Conservation (phyloP, 2,329 filamentous ascomycete species). For the Pseudomassariella vexata region DNA sequence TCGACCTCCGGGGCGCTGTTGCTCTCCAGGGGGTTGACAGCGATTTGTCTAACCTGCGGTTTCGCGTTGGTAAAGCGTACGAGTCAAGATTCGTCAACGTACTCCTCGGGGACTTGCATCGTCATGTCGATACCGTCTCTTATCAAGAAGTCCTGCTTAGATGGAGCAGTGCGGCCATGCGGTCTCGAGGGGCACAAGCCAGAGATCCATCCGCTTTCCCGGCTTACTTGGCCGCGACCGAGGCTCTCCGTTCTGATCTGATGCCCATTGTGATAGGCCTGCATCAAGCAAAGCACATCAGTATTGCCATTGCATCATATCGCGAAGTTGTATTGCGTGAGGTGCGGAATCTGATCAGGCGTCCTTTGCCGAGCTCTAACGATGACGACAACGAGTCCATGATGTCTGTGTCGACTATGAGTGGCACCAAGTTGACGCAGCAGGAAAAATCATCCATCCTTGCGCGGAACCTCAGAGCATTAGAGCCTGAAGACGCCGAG, state of each 20-base stretch:
- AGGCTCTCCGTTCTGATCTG: conserved; percentile 65
- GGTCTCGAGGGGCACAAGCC: conserved; percentile 61
- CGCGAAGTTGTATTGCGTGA: conserved; percentile 80
- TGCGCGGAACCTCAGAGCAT: conserved; percentile 77
- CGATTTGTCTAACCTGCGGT: conserved; percentile 70
- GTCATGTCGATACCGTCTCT: conserved; percentile 72
- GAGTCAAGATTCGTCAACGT: conserved; percentile 74
- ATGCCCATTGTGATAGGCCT: conserved; percentile 69
- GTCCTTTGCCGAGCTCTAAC: conserved; percentile 82
- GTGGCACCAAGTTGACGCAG: conserved; percentile 63
- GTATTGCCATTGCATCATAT: conserved; percentile 76
- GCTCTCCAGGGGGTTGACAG: conserved; percentile 75
- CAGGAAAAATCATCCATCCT: conserved; percentile 88
- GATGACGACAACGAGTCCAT: conserved; percentile 92
- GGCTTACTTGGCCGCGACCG: conserved; percentile 69
- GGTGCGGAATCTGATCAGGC: conserved; percentile 77
- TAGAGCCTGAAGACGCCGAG: conserved; percentile 82
- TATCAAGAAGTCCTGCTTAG: conserved; percentile 70
- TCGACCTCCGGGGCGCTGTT: conserved; percentile 69
- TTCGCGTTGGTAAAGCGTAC: conserved; percentile 80
- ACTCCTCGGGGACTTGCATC: conserved; percentile 71
- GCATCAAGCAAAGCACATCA: conserved; percentile 74
- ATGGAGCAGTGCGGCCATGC: conserved; percentile 74
- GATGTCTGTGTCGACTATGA: conserved; percentile 74
- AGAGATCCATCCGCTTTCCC: conserved; percentile 67